Evolutionary conservation across 1,139 yeast species (phyloP).

Genomic region (Debaryomycetaceae sp.): DNA sequence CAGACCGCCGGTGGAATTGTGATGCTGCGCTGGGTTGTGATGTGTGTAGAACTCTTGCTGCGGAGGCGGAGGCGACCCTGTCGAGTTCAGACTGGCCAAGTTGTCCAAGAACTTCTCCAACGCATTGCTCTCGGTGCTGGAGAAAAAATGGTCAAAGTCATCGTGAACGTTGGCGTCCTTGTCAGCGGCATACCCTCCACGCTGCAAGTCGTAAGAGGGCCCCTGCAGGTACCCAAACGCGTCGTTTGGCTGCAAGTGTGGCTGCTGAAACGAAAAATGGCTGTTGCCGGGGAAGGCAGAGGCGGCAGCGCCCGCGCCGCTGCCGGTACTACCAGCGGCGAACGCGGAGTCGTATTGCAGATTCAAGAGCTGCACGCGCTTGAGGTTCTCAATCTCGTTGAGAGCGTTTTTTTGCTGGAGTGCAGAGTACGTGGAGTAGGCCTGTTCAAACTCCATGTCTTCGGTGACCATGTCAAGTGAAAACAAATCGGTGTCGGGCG

Average conservation of each 20-base stretch:
- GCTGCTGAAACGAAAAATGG: slow-evolving; percentile 1
- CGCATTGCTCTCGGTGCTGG: slow-evolving; percentile 42
- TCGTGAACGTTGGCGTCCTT: slow-evolving; percentile 17
- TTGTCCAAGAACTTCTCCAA: slow-evolving; percentile 43
- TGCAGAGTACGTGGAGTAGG: slow-evolving; percentile 37
- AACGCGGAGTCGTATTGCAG: slow-evolving; percentile 15
- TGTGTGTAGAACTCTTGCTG: slow-evolving; percentile 9
- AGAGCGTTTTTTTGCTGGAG: slow-evolving; percentile 39
- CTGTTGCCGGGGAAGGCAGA: slow-evolving; percentile 4
- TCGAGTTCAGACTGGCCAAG: slow-evolving; percentile 25
- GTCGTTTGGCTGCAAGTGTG: background rate
- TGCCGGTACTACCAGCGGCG: slow-evolving; percentile 1
- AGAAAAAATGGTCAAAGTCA: slow-evolving; percentile 42
- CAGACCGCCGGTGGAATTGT: no score
- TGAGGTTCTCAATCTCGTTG: slow-evolving; percentile 34
- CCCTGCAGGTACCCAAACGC: no score
- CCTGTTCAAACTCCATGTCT: slow-evolving; percentile 49
- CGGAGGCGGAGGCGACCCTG: background rate
- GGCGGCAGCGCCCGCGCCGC: slow-evolving; percentile 8
- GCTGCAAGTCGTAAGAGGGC: no score
- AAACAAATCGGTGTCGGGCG: slow-evolving; percentile 11
- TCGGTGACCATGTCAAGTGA: slow-evolving; percentile 29
- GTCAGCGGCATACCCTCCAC: no score
- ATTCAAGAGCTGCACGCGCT: slow-evolving; percentile 34
- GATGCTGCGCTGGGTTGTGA: slow-evolving; percentile 10